phyloP scores from a whole-genome alignment of 2,329 filamentous ascomycete species.

The Exophiala dermatitidis region DNA sequence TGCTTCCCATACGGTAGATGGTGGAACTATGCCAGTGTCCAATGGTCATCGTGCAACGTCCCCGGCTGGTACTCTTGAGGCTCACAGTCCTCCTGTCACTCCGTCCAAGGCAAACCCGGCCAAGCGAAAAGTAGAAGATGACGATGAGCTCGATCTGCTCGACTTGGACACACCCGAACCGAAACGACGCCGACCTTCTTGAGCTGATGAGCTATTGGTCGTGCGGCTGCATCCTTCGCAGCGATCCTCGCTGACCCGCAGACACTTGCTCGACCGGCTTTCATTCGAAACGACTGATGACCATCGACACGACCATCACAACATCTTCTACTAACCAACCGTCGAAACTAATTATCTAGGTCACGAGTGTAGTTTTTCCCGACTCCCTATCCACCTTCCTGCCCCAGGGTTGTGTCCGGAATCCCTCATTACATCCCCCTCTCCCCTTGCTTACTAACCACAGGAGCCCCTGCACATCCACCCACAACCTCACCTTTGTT shows the following conservation, averaged over 20 bases:
- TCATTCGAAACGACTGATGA: not conserved
- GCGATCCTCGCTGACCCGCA: not conserved
- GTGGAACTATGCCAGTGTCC: not conserved
- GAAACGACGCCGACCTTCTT: conserved; percentile 24
- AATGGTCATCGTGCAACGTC: not conserved
- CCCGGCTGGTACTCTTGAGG: not conserved
- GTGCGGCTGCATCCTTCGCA: not conserved
- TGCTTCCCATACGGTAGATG: not conserved
- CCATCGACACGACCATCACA: not conserved
- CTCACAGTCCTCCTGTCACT: conserved; percentile 15
- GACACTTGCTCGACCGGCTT: too few species aligned
- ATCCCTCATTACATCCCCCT: not conserved
- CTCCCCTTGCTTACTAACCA: conserved; percentile 20
- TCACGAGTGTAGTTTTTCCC: not conserved
- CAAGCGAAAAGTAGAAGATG: conserved; percentile 26
- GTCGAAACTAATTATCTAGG: conserved; percentile 10
- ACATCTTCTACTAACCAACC: conserved; percentile 3
- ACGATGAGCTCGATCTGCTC: conserved; percentile 22
- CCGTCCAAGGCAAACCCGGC: conserved; percentile 12
- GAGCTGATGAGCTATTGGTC: not conserved
- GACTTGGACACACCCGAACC: conserved; percentile 24
- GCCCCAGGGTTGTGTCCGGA: not conserved
- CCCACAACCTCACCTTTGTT: not conserved
- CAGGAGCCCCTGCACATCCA: conserved; percentile 6
- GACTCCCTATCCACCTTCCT: not conserved